These are phyloP conservation scores for Starmerella apicola DNA, from an alignment of 805 yeast species.

Conservation along the genomic window DNA sequence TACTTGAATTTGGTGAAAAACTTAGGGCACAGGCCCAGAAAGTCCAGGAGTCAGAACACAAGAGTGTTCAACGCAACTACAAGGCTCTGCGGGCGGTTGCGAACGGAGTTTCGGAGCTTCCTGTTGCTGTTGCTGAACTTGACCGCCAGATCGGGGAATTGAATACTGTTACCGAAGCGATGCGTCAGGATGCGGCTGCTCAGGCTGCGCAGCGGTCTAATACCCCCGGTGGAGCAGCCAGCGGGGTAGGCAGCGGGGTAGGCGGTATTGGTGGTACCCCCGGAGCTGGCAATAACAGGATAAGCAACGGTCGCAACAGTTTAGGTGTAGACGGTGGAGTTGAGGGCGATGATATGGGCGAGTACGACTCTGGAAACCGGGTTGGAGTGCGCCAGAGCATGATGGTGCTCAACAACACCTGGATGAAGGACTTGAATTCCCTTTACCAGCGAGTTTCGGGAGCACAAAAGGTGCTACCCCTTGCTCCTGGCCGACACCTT, in stretches of 20 bases:
- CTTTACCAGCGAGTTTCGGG: conserved; percentile 79
- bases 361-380: conserved; percentile 3
- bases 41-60: conserved; percentile 20
- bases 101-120: conserved; percentile 49
- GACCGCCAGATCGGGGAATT: conserved; percentile 50
- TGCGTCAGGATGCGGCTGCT: conserved; percentile 42
- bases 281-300: conserved; percentile 3
- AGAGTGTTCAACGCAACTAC: conserved; percentile 24
- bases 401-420: conserved; percentile 59
- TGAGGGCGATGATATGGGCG: conserved; percentile 5
- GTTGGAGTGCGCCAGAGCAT: conserved; percentile 54
- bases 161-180: conserved; percentile 44
- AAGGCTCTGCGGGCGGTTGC: conserved; percentile 26
- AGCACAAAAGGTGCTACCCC: conserved; percentile 67
- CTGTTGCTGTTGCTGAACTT: conserved; percentile 48
- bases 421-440: conserved; percentile 61
- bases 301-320: conserved; percentile 1
- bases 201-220: conserved; percentile 20
- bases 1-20: conserved; percentile 15
- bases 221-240: neutral
- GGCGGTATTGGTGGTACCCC: conserved; percentile 2
- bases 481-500: conserved; percentile 68
- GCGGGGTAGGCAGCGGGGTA: conserved; percentile 1
- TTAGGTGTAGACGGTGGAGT: neutral
- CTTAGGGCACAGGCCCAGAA: conserved; percentile 16